Evolutionary conservation across 2,329 filamentous ascomycete species (phyloP).

Genomic region (Colletotrichum orchidophilum): DNA sequence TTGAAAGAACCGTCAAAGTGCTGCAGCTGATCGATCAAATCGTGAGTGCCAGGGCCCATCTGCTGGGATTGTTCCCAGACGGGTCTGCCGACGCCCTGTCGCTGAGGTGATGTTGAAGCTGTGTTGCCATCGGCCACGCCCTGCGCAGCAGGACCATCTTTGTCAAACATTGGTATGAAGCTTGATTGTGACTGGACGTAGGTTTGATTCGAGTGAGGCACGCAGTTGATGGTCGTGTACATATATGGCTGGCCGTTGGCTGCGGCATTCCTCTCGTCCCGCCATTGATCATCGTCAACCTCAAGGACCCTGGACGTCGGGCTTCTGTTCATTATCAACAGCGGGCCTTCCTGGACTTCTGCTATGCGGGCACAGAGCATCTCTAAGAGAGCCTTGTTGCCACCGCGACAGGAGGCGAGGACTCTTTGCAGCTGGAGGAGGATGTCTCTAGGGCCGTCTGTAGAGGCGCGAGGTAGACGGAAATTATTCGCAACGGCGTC

Average conservation of each 20-base stretch:
- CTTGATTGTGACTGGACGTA: conserved; percentile 14
- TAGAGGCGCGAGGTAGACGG: conserved; percentile 31
- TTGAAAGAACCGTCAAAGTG: conserved; percentile 28
- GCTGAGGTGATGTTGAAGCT: background rate
- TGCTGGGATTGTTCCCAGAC: conserved; percentile 18
- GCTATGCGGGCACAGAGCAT: conserved; percentile 40
- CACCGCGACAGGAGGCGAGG: conserved; percentile 52
- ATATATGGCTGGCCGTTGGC: conserved; percentile 2
- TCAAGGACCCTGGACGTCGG: conserved; percentile 26
- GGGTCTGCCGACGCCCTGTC: conserved; percentile 4
- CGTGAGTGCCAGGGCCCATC: conserved; percentile 5
- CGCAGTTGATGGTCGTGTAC: background rate
- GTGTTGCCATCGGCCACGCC: background rate
- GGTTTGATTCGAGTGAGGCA: background rate
- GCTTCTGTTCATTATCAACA: conserved; percentile 2
- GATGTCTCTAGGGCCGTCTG: conserved; percentile 43
- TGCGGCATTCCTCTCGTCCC: background rate
- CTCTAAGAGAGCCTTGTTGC: conserved; percentile 50
- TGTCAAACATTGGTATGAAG: conserved; percentile 18
- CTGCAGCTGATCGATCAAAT: conserved; percentile 24
- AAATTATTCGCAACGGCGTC: conserved; percentile 47
- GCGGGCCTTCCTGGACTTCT: conserved; percentile 25
- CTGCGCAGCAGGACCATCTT: background rate
- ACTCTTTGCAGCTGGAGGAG: conserved; percentile 49
- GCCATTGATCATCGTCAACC: conserved; percentile 26